Base-by-base conservation (phyloP, 768 basidiomycete species). In the Amanita pallidorosea region DNA sequence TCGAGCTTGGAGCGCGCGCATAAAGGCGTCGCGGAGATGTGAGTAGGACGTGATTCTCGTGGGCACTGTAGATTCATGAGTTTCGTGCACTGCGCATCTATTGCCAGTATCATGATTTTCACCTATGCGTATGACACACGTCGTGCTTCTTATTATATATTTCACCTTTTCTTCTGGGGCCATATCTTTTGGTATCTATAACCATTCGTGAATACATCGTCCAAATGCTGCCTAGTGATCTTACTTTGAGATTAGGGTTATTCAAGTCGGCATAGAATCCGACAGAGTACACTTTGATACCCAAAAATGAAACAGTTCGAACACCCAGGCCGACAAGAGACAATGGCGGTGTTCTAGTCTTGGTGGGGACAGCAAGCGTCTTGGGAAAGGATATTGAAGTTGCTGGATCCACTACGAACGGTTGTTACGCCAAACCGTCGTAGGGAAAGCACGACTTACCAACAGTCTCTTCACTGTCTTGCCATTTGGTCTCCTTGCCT, bases 221-320 rank as follows among this genome's bases (percentile, higher is more conserved):
- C 17, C 15, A 45, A 3, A 34, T 31, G 18, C 13, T 15, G 34
- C 17, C 31, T n/a, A n/a, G 1, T 6, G 18, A 8, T 59, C 69
- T 47, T 47, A 85, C 84, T 48, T 74, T 73, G 52, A 88, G 70
- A 37, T 71, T 73, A 1, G 82, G 77, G 54, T 81, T 77, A n/a
- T 70, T 59, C 40, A 91, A 67, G 62, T 95, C 90, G 5, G 88
- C 85, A 63, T 95, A 96, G 67, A 96, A 91, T 2, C 79, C 93
- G 31, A 90, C 80, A 9, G 85, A 86, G 66, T 96, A 96, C 13
- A 95, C 92, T 61, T 88, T 81, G 55, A 96, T 78, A 6, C 83
- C 75, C 35, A 95, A 71, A 66, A 96, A 92, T 12, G 90, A 91
- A 27, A 96, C 91, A 0, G 83, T 88, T 45, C 93, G 74, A 35